Evolutionary conservation across 345 rosid genomes (phyloP), one percentile per base, ranked within the genome.

Genomic region (Pistacia atlantica): DNA sequence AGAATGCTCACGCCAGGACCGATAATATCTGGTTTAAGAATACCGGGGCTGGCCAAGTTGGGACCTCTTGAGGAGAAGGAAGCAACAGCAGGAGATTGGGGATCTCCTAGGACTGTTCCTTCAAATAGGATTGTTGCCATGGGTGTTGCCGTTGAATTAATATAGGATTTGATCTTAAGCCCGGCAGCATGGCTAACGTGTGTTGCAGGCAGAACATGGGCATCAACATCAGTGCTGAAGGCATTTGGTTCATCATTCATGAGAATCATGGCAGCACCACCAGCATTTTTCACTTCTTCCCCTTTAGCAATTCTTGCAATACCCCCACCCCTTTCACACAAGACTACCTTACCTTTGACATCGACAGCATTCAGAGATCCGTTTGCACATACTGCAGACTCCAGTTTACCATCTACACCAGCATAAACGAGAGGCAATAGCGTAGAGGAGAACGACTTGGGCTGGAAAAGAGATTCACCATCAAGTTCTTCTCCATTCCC

Each of bases 61-160:
- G 88, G 93, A 31, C 88, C 89, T 35, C 93, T 80, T 42, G 89
- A 85, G 58, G 90, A 86, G 78, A 88, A 90, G 62, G 80, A 42
- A 54, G 86, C 58, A 12, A 84, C 83, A 2, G 77, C 11, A 0
- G 92, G 93, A 33, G 90, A 80, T 65, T 69, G 37, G 1, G 65
- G 49, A 38, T 73, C 82, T 20, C 82, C 82, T 35, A 80, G 79
- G 31, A 68, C 49, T 63, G 81, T 82, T 52, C 78, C 86, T 79
- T 77, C 76, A 66, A 73, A 82, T 11, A 73, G 3, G 20, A 78
- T 25, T 16, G 78, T 51, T 22, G 84, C 89, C 48, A 16, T 73
- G 8, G 87, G 78, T 11, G 63, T 38, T 6, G 80, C 56, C 2
- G 66, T 74, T 64, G 84, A 73, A 48, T 67, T 77, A 59, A 78